A percentile compares a stretch with the other conserved stretches of the same genome.
Conservation (phyloP, 106 monocot species). For the Ottelia alismoides region DNA sequence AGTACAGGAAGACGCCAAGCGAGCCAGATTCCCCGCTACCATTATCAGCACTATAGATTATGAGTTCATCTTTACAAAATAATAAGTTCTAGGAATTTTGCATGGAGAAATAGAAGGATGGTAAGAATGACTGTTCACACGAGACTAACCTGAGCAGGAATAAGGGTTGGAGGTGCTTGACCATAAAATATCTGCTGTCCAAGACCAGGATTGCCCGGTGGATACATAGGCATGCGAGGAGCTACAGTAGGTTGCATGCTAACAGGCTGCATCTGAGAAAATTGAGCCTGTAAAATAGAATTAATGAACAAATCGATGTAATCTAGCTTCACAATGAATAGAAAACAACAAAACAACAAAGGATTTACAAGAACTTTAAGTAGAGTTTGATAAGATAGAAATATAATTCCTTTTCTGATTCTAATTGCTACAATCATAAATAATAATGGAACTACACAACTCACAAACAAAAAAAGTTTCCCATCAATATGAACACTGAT, state of each 20-base stretch:
- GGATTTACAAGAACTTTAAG: not conserved
- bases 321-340: too few relatives aligned
- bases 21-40: too few relatives aligned
- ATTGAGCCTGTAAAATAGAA: conserved; percentile 49
- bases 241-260: conserved; percentile 49
- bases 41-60: too few relatives aligned
- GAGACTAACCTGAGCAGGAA: conserved; percentile 82
- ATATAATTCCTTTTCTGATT: not conserved
- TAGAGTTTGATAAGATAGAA: too few relatives aligned
- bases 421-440: not conserved
- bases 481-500: too few relatives aligned
- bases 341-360: not conserved
- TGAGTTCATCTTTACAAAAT: too few relatives aligned
- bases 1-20: too few relatives aligned
- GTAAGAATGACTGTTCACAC: too few relatives aligned
- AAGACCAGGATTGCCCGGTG: conserved; percentile 65
- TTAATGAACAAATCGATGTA: too few relatives aligned
- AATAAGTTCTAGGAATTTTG: too few relatives aligned
- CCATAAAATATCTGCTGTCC: conserved; percentile 86
- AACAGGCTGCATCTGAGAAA: conserved; percentile 79
- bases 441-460: not conserved
- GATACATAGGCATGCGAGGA: conserved; percentile 85
- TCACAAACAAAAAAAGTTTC: conserved; percentile 1
- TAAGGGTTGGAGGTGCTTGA: conserved; percentile 67
- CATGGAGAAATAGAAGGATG: too few relatives aligned